A percentile compares a stretch with the other conserved stretches of the same genome.
These are phyloP conservation scores for Oryza longistaminata DNA, from an alignment of 176 grass and related monocot genomes.

Conservation along the genomic window DNA sequence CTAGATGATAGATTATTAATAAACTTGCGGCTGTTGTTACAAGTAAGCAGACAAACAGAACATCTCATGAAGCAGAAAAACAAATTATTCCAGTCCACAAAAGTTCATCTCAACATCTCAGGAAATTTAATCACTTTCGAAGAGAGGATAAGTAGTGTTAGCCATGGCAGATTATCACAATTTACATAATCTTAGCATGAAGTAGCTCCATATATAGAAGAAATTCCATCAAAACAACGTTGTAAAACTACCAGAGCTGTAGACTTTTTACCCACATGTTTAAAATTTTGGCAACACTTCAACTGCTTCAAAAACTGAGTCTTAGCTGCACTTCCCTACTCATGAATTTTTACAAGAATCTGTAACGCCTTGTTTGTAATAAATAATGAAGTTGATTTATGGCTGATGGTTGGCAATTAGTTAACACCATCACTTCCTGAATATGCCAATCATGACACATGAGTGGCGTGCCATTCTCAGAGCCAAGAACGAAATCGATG, in stretches of 20 bases:
- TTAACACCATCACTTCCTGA: conserved; percentile 3
- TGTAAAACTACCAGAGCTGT: neutral
- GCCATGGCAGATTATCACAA: neutral
- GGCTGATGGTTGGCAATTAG: conserved; percentile 3
- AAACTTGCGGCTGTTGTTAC: conserved; percentile 20
- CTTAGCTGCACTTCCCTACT: neutral
- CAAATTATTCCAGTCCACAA: conserved; percentile 22
- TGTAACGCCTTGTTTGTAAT: neutral
- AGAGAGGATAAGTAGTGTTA: neutral
- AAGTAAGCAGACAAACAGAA: conserved; percentile 22
- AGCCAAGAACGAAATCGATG: neutral
- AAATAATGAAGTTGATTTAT: neutral
- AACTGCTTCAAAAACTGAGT: neutral
- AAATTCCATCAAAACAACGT: neutral
- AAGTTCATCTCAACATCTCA: neutral
- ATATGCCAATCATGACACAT: neutral
- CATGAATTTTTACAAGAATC: neutral
- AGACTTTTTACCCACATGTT: neutral
- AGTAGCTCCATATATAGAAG: neutral
- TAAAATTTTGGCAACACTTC: neutral
- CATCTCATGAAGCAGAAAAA: neutral
- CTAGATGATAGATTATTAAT: conserved; percentile 20
- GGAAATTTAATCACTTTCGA: neutral
- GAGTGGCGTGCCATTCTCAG: neutral
- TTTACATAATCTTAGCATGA: neutral